These are phyloP conservation scores for Stereum hirsutum DNA, from an alignment of 1,284 basidiomycete species.

Conservation along the genomic window DNA sequence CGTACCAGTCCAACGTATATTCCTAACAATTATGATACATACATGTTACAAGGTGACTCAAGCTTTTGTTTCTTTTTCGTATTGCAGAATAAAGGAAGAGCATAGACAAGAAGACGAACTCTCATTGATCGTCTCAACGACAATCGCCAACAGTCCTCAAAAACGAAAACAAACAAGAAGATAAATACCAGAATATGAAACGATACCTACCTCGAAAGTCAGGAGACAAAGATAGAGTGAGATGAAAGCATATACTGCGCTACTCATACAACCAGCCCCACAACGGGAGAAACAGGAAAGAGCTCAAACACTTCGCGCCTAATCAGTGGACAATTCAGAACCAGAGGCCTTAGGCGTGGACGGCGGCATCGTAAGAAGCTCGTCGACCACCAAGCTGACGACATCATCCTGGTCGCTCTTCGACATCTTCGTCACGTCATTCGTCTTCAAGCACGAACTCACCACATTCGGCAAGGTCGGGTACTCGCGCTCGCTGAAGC, in stretches of 20 bases:
- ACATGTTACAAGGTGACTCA: too few species aligned
- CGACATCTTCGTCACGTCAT: constrained; percentile 12
- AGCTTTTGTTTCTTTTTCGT: too few species aligned
- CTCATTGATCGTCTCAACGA: too few species aligned
- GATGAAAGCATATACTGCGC: background rate
- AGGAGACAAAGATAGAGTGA: background rate
- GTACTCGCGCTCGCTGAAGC: constrained; percentile 48
- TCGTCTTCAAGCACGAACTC: constrained; percentile 35
- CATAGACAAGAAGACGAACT: too few species aligned
- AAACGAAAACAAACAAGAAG: too few species aligned
- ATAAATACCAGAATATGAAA: too few species aligned
- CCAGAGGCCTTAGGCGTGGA: constrained; percentile 3
- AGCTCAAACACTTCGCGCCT: background rate
- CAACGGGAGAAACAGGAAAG: background rate
- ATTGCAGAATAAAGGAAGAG: too few species aligned
- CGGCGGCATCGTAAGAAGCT: constrained; percentile 19
- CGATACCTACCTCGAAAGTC: too few species aligned
- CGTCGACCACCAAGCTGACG: constrained; percentile 55
- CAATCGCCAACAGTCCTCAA: too few species aligned
- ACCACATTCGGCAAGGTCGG: constrained; percentile 45
- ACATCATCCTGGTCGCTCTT: constrained; percentile 55
- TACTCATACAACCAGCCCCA: background rate
- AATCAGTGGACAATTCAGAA: constrained; percentile 1
- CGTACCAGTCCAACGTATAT: too few species aligned
- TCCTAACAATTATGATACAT: too few species aligned